Conservation (phyloP, 768 basidiomycete species). For the Dioszegia crocea region DNA sequence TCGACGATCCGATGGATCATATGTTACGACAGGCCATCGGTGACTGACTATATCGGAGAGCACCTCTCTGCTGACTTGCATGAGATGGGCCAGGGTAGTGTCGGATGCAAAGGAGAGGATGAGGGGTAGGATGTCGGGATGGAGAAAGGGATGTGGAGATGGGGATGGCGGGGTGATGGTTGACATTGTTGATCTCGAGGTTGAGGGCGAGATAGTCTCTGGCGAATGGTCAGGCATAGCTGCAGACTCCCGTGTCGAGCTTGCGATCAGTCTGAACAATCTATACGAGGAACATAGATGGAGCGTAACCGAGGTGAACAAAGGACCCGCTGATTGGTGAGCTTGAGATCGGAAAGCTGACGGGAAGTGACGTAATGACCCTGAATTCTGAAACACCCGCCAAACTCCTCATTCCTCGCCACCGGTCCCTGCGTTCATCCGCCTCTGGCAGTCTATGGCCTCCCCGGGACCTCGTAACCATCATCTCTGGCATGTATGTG, state of each 20-base stretch:
- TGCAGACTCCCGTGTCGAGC: no score
- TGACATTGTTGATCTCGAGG: no score
- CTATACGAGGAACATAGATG: no score
- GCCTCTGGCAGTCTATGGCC: neutral
- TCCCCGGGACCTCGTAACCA: no score
- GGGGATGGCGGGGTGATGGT: neutral
- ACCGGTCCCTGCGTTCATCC: neutral
- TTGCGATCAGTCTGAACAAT: no score
- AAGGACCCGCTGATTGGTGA: no score
- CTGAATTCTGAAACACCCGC: neutral
- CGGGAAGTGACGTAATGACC: neutral
- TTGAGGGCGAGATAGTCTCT: no score
- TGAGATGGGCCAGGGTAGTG: conserved; percentile 1
- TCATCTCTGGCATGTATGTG: no score
- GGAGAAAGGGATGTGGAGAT: neutral
- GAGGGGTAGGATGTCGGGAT: conserved; percentile 4
- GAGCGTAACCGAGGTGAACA: no score
- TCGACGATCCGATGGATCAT: neutral
- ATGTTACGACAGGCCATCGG: neutral
- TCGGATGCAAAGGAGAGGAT: neutral
- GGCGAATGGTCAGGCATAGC: no score
- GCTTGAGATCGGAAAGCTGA: neutral
- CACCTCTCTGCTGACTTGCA: neutral
- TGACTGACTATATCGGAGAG: neutral
- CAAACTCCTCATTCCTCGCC: neutral